Conservation (phyloP, 495 filamentous ascomycete species). For the Annulohypoxylon maeteangense region DNA sequence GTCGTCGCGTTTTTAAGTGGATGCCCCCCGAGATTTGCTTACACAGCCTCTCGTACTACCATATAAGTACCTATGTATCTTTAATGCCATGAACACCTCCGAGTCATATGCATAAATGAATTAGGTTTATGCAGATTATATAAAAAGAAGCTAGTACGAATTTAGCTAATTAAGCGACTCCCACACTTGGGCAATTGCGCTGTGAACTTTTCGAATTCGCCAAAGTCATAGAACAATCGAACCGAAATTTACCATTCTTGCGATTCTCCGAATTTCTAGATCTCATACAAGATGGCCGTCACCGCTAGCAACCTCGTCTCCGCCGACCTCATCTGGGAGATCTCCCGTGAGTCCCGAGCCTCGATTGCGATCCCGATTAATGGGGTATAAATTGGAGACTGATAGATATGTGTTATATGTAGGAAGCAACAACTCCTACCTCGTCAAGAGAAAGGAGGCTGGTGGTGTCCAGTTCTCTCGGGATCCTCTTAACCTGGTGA, state of each 20-base stretch:
- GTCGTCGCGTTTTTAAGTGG: constrained; percentile 19
- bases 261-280: constrained; percentile 16
- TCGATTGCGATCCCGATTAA: constrained; percentile 2
- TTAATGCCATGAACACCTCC: neutral
- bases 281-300: constrained; percentile 60
- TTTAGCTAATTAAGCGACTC: constrained; percentile 55
- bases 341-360: constrained; percentile 74
- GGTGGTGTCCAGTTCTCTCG: constrained; percentile 89
- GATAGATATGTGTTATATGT: constrained; percentile 29
- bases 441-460: constrained; percentile 84
- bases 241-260: constrained; percentile 49
- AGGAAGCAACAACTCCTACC: constrained; percentile 84
- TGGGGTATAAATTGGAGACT: constrained; percentile 10
- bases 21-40: neutral
- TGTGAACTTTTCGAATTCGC: constrained; percentile 44
- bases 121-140: neutral
- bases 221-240: constrained; percentile 47
- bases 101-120: constrained; percentile 2
- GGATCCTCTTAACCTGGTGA: constrained; percentile 89
- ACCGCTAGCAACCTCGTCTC: constrained; percentile 68
- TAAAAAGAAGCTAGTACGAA: constrained; percentile 42
- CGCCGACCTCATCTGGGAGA: constrained; percentile 89
- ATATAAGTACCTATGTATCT: neutral
- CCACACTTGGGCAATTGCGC: constrained; percentile 50
- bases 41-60: neutral